Conservation (phyloP, 2,329 filamentous ascomycete species). For the Talaromyces sp. region DNA sequence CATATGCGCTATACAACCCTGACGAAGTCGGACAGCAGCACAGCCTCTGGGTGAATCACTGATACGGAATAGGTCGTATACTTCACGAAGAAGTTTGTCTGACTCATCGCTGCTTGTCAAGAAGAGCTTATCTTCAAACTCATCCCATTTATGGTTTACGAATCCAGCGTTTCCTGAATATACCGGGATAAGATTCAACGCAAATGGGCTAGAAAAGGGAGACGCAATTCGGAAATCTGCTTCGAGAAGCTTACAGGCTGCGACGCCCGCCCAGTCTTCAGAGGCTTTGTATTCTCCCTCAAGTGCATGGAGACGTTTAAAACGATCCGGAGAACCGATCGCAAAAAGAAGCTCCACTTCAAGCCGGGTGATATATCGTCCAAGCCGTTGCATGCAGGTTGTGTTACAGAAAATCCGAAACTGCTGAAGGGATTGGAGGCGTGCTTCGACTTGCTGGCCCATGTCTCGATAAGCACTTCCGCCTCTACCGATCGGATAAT, state of each 20-base stretch:
- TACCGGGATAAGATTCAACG: no score
- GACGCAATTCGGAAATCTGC: no score
- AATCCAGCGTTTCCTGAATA: no score
- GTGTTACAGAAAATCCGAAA: not conserved
- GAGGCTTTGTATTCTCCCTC: constrained; percentile 17
- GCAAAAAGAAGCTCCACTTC: not conserved
- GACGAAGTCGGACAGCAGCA: not conserved
- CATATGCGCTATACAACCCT: not conserved
- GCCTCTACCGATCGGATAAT: not conserved
- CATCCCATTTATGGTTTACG: no score
- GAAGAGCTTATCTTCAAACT: no score
- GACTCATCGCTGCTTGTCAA: no score
- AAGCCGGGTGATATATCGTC: not conserved
- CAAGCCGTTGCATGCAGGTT: not conserved
- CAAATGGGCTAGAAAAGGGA: no score
- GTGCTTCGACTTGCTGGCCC: not conserved
- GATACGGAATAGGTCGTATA: not conserved
- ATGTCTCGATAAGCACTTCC: not conserved
- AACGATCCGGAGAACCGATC: constrained; percentile 20
- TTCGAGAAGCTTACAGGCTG: no score
- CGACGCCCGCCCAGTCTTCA: no score
- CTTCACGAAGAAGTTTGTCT: no score
- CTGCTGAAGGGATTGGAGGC: not conserved
- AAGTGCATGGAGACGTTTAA: constrained; percentile 26
- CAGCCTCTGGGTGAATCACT: not conserved